phyloP scores from a whole-genome alignment of 2,329 filamentous ascomycete genomes.

The Penicillium sp. region DNA sequence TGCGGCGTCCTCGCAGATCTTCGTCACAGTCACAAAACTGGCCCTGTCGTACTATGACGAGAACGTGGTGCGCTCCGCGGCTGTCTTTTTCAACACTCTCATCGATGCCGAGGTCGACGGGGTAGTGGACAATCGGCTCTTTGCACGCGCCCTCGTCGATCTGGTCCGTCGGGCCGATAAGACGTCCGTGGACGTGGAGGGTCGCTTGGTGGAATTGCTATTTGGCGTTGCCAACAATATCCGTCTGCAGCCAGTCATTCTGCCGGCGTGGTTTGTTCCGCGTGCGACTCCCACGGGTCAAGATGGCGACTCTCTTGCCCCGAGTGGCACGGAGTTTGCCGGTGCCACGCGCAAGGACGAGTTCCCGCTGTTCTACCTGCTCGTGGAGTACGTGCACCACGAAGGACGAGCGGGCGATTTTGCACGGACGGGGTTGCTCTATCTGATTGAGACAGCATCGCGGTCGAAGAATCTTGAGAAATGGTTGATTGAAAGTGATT shows the following conservation, averaged over 20 bases:
- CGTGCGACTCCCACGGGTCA: conserved; percentile 36
- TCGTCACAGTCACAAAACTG: conserved; percentile 82
- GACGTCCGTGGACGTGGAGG: conserved; percentile 73
- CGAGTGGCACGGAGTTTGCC: conserved; percentile 63
- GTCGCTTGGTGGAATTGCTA: conserved; percentile 81
- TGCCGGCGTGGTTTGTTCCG: conserved; percentile 85
- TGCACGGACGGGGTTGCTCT: conserved; percentile 84
- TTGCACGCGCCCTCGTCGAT: conserved; percentile 81
- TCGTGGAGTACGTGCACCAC: conserved; percentile 95
- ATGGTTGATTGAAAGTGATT: conserved; percentile 95
- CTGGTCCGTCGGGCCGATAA: conserved; percentile 66
- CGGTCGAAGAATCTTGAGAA: conserved; percentile 76
- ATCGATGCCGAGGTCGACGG: conserved; percentile 96
- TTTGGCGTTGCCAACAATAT: conserved; percentile 98
- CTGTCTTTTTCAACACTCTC: conserved; percentile 81
- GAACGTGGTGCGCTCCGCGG: conserved; percentile 75
- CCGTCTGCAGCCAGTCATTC: conserved; percentile 74
- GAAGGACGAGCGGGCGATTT: conserved; percentile 95
- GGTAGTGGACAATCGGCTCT: conserved; percentile 78
- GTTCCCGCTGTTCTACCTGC: conserved; percentile 89
- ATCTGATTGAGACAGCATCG: conserved; percentile 90
- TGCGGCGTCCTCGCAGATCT: conserved; percentile 79
- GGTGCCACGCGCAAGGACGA: conserved; percentile 83
- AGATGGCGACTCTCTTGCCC: conserved; percentile 35
- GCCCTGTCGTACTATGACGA: conserved; percentile 79